phyloP scores from a whole-genome alignment of 176 grass and related monocot species.

The Urochloa ruziziensis region DNA sequence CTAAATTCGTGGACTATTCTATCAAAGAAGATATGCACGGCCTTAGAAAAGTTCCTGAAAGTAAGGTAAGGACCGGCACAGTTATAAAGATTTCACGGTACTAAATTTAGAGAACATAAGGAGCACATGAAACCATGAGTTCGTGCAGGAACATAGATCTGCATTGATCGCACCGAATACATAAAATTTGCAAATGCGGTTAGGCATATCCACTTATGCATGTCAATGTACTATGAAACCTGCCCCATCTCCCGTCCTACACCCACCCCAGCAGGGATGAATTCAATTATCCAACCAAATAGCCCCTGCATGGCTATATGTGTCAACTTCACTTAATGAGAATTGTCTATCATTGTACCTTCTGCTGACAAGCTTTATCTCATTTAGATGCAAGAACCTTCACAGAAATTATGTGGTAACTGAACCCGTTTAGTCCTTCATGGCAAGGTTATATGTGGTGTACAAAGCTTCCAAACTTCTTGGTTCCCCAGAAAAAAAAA shows the following conservation, averaged over 20 bases:
- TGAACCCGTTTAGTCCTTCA: neutral
- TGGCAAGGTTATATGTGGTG: neutral
- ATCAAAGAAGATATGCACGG: neutral
- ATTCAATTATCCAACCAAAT: constrained; percentile 32
- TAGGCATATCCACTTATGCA: constrained; percentile 19
- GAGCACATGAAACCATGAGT: constrained; percentile 20
- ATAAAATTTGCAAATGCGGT: constrained; percentile 20
- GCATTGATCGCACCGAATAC: constrained; percentile 32
- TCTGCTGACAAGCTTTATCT: constrained; percentile 1
- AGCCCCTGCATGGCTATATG: neutral
- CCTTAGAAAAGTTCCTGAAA: neutral
- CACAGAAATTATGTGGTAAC: neutral
- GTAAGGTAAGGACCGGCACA: constrained; percentile 4
- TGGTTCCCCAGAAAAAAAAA: too few relatives aligned
- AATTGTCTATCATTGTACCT: constrained; percentile 14
- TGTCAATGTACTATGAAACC: constrained; percentile 18
- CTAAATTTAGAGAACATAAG: constrained; percentile 4
- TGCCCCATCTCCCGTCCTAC: constrained; percentile 6
- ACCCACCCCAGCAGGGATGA: neutral
- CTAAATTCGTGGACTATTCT: neutral
- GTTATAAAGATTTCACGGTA: neutral
- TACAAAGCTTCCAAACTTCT: neutral
- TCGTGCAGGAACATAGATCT: constrained; percentile 22
- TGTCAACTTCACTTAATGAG: constrained; percentile 24
- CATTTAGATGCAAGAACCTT: too few relatives aligned